Conservation (phyloP, 495 filamentous ascomycete genomes). For the Neurospora sp. region DNA sequence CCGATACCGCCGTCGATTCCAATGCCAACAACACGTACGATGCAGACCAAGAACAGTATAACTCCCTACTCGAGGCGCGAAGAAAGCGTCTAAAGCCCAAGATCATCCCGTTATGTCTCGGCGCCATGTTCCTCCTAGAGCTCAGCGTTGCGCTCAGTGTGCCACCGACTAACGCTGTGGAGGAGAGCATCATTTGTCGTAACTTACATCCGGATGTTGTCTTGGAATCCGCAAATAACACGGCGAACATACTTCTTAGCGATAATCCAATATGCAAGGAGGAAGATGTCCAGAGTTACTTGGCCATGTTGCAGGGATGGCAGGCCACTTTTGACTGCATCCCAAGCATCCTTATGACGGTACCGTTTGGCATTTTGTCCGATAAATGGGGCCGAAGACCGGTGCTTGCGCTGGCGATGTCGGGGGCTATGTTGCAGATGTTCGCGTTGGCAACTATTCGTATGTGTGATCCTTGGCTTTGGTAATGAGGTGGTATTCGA, state of each 20-base stretch:
- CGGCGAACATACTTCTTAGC: not conserved
- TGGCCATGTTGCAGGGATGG: constrained; percentile 28
- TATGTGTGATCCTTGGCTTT: constrained; percentile 1
- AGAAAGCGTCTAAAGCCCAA: constrained; percentile 8
- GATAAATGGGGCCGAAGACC: constrained; percentile 24
- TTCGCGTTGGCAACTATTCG: constrained; percentile 10
- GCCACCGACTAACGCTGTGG: constrained; percentile 19
- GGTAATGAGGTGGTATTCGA: not conserved
- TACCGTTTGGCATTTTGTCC: constrained; percentile 26
- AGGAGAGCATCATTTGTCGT: constrained; percentile 25
- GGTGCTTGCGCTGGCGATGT: constrained; percentile 14
- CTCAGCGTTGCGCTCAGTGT: constrained; percentile 10
- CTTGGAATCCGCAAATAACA: not conserved
- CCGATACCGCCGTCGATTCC: not conserved
- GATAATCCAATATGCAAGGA: constrained; percentile 16
- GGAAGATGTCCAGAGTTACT: constrained; percentile 19
- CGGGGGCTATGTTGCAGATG: constrained; percentile 9
- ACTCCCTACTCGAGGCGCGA: not conserved
- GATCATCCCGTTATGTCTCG: constrained; percentile 16
- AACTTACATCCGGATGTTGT: constrained; percentile 19
- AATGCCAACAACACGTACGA: not conserved
- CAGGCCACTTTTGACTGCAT: constrained; percentile 16
- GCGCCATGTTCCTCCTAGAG: constrained; percentile 20
- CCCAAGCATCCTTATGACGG: constrained; percentile 15
- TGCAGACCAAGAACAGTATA: not conserved